phyloP scores from a whole-genome alignment of 2,329 filamentous ascomycete genomes.

The Colletotrichum brevisporum region DNA sequence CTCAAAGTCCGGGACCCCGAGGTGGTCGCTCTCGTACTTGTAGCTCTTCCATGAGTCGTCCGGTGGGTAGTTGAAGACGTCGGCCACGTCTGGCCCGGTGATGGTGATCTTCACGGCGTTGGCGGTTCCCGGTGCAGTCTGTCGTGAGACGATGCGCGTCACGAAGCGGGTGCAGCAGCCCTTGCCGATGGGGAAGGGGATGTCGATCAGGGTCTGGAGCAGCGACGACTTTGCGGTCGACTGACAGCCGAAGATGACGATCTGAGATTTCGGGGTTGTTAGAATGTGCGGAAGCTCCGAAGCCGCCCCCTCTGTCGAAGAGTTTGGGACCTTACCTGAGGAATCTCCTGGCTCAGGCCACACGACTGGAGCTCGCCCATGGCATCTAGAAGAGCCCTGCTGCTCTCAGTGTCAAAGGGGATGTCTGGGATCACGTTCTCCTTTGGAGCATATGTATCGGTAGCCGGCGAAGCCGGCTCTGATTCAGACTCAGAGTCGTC shows the following conservation, averaged over 20 bases:
- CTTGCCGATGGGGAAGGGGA: slow-evolving; percentile 52
- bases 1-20: slow-evolving; percentile 49
- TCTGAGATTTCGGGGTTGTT: slow-evolving; percentile 40
- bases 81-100: slow-evolving; percentile 44
- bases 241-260: slow-evolving; percentile 55
- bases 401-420: slow-evolving; percentile 53
- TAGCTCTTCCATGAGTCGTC: slow-evolving; percentile 44
- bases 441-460: too few species aligned
- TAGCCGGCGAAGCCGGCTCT: too few species aligned
- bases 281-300: background rate
- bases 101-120: slow-evolving; percentile 51
- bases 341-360: slow-evolving; percentile 48
- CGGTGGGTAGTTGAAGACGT: slow-evolving; percentile 42
- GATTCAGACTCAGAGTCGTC: too few species aligned
- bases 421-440: slow-evolving; percentile 41
- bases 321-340: slow-evolving; percentile 47
- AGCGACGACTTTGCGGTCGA: slow-evolving; percentile 56
- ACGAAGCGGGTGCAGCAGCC: slow-evolving; percentile 55
- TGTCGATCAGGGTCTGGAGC: slow-evolving; percentile 53
- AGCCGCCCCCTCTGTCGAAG: background rate
- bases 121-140: slow-evolving; percentile 46
- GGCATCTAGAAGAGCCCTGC: slow-evolving; percentile 52
- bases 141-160: slow-evolving; percentile 53
- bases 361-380: slow-evolving; percentile 53
- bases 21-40: slow-evolving; percentile 40